These are phyloP conservation scores for Glutinoglossum americanum DNA, from an alignment of 495 filamentous ascomycete genomes.

Conservation along the genomic window DNA sequence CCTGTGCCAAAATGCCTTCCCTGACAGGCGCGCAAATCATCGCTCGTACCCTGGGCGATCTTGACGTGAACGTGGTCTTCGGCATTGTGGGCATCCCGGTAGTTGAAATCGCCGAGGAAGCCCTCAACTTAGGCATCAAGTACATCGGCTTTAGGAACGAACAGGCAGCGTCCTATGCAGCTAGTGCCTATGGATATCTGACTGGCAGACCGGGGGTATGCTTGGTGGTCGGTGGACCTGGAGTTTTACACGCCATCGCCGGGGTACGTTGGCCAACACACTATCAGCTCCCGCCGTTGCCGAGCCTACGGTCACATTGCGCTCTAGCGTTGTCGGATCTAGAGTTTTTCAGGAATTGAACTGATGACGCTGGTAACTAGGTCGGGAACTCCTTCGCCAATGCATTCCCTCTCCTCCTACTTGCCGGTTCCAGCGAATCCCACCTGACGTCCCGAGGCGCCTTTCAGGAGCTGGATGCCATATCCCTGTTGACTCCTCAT, in stretches of 20 bases:
- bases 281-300: background rate
- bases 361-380: conserved; percentile 10
- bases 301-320: background rate
- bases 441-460: conserved; percentile 31
- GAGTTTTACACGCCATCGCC: conserved; percentile 39
- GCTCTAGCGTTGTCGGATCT: background rate
- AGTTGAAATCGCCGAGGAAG: conserved; percentile 41
- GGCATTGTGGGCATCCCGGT: conserved; percentile 45
- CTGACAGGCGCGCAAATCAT: conserved; percentile 34
- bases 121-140: conserved; percentile 37
- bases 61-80: conserved; percentile 37
- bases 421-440: conserved; percentile 35
- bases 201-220: conserved; percentile 39
- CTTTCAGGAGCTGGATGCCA: conserved; percentile 41
- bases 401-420: conserved; percentile 34
- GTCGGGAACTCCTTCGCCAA: conserved; percentile 35
- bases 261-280: conserved; percentile 21
- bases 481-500: conserved; percentile 34
- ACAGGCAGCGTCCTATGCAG: conserved; percentile 41
- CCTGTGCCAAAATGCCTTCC: conserved; percentile 14
- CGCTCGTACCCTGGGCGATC: conserved; percentile 30
- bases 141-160: conserved; percentile 48
- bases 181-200: conserved; percentile 41
- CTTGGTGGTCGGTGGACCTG: conserved; percentile 43
- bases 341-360: background rate